phyloP scores from a whole-genome alignment of 371 early-diverging fungal genomes.

The Mortierella sp. region DNA sequence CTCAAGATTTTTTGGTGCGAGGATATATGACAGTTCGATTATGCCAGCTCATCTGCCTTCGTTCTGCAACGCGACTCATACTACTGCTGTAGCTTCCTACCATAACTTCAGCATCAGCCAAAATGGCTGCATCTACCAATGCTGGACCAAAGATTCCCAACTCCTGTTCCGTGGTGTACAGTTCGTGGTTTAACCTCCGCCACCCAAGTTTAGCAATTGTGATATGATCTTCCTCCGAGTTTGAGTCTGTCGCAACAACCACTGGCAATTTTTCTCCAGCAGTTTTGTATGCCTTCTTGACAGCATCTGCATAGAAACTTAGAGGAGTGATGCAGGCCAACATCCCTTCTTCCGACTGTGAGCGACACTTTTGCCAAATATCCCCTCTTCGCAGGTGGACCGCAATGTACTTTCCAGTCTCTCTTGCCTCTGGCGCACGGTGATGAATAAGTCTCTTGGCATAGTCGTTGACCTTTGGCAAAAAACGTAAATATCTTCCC shows the following conservation, averaged over 20 bases:
- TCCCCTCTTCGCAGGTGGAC: conserved; percentile 47
- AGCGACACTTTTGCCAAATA: conserved; percentile 48
- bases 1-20: conserved; percentile 30
- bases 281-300: conserved; percentile 8
- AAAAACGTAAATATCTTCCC: conserved; percentile 27
- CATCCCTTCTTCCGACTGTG: conserved; percentile 2
- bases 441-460: conserved; percentile 12
- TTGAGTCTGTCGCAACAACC: conserved; percentile 37
- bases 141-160: conserved; percentile 47
- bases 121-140: conserved; percentile 41
- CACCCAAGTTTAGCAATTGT: conserved; percentile 41
- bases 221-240: conserved; percentile 24
- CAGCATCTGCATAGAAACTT: conserved; percentile 22
- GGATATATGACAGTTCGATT: conserved; percentile 28
- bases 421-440: conserved; percentile 23
- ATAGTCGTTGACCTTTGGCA: conserved; percentile 25
- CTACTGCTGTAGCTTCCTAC: conserved; percentile 35
- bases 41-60: conserved; percentile 40
- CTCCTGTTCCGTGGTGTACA: conserved; percentile 31
- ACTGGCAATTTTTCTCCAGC: conserved; percentile 30
- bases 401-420: conserved; percentile 32
- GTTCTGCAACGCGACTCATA: conserved; percentile 39
- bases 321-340: conserved; percentile 30
- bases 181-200: conserved; percentile 29
- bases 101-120: conserved; percentile 39